Evolutionary conservation across 164 flowering plant species (phyloP).

Genomic region (Akebia trifoliata): DNA sequence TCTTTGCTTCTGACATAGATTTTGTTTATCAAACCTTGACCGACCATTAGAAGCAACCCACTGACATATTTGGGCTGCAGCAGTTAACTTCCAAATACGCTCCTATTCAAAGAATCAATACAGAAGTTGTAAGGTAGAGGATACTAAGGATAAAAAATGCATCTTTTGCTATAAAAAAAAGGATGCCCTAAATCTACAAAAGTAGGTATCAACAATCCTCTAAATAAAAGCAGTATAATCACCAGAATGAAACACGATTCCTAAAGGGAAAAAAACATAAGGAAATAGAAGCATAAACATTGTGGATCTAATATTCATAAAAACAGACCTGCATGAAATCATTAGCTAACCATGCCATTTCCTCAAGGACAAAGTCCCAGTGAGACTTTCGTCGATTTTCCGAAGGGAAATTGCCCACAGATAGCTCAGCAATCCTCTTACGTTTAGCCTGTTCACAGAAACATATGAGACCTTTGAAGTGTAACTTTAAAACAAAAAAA

Average conservation of each 20-base stretch:
- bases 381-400: slow-evolving; percentile 62
- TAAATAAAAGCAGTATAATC: neutral
- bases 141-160: neutral
- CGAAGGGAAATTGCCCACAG: slow-evolving; percentile 34
- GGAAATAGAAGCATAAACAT: neutral
- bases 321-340: slow-evolving; percentile 87
- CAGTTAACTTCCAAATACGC: slow-evolving; percentile 85
- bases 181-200: neutral
- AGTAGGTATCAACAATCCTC: neutral
- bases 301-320: neutral
- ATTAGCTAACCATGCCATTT: slow-evolving; percentile 98
- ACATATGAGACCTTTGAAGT: slow-evolving; percentile 13
- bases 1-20: slow-evolving; percentile 33
- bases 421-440: slow-evolving; percentile 69
- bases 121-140: slow-evolving; percentile 4
- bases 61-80: slow-evolving; percentile 66
- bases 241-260: neutral
- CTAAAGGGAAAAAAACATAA: neutral
- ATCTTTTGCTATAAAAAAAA: neutral
- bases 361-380: slow-evolving; percentile 97
- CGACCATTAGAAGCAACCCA: slow-evolving; percentile 49
- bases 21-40: slow-evolving; percentile 40
- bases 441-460: slow-evolving; percentile 58
- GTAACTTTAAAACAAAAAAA: neutral
- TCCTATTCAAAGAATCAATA: slow-evolving; percentile 44